Conservation (phyloP, 768 basidiomycete species). For the Mycena albidolilacea region DNA sequence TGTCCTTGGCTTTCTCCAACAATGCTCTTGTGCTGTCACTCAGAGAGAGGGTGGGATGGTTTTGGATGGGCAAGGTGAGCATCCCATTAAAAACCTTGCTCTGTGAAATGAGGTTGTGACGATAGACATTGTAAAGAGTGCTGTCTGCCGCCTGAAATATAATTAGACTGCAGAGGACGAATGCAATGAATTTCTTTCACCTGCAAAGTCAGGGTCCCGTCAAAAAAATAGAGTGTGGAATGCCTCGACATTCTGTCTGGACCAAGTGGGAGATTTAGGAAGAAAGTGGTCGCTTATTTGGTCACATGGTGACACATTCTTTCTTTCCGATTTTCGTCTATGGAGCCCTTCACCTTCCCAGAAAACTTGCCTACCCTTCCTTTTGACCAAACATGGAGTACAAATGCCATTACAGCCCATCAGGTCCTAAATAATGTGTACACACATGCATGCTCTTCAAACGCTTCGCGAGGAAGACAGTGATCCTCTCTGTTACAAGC, state of each 20-base stretch:
- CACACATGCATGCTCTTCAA: not conserved
- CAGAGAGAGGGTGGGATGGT: not conserved
- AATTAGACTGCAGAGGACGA: not conserved
- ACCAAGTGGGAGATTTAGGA: too few species aligned
- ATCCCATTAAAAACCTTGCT: not conserved
- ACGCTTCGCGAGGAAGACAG: slow-evolving; percentile 11
- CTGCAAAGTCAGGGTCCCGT: slow-evolving; percentile 13
- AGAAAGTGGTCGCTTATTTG: too few species aligned
- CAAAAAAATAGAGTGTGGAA: not conserved
- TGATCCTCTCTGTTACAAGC: not conserved
- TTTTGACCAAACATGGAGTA: not conserved
- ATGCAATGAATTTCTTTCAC: not conserved
- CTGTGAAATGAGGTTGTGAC: not conserved
- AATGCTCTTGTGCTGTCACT: not conserved
- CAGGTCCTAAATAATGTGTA: slow-evolving; percentile 6
- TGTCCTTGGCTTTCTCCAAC: not conserved
- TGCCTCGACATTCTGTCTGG: not conserved
- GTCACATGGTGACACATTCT: not conserved
- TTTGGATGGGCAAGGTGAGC: not conserved
- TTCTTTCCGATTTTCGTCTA: not conserved
- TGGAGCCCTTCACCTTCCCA: not conserved
- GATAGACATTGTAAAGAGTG: not conserved
- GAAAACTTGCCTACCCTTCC: slow-evolving; percentile 1
- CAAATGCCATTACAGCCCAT: not conserved
- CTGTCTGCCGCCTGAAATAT: not conserved